phyloP scores from a whole-genome alignment of 2,329 filamentous ascomycete species.

The Pseudonectria foliicola region DNA sequence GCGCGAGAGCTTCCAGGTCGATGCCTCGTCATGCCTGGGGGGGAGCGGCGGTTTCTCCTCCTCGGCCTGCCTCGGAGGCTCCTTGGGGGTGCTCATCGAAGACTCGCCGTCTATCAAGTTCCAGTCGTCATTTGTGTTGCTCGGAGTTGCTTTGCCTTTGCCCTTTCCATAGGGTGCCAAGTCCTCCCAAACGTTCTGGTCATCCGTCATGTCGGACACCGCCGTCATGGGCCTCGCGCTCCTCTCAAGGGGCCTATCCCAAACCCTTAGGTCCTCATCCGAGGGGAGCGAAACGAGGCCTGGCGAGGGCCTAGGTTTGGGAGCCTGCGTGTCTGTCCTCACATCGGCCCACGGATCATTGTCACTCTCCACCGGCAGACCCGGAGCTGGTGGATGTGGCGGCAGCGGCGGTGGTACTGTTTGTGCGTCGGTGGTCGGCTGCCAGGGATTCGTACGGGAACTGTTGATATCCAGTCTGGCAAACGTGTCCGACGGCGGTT shows the following conservation, averaged over 20 bases:
- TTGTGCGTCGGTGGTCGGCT: conserved; percentile 18
- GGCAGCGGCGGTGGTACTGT: conserved; percentile 6
- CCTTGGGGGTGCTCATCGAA: conserved; percentile 10
- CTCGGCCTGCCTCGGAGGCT: conserved; percentile 2
- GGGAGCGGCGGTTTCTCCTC: conserved; percentile 31
- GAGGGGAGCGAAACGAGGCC: conserved; percentile 30
- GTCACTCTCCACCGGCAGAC: conserved; percentile 20
- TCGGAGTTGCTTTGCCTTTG: conserved; percentile 30
- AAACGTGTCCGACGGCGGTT: conserved; percentile 30
- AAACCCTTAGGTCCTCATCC: conserved; percentile 29
- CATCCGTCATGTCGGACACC: conserved; percentile 31
- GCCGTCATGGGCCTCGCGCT: conserved; percentile 16
- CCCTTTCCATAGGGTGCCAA: conserved; percentile 33
- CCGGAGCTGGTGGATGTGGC: conserved; percentile 8
- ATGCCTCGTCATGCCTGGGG: conserved; percentile 25
- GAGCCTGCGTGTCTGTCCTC: conserved; percentile 22
- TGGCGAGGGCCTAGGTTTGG: conserved; percentile 22
- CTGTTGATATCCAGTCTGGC: conserved; percentile 37
- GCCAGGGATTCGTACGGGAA: conserved; percentile 30
- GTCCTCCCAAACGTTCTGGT: conserved; percentile 46
- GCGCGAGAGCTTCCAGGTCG: conserved; percentile 32
- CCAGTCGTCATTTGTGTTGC: conserved; percentile 37
- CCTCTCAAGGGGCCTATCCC: conserved; percentile 5
- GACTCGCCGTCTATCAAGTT: conserved; percentile 42
- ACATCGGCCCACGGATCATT: conserved; percentile 22